Percentiles rank a stretch among this genome's conserved stretches.
Evolutionary conservation across 192 early-diverging fungal genomes (phyloP).

Genomic region (Umbelopsis vinacea): DNA sequence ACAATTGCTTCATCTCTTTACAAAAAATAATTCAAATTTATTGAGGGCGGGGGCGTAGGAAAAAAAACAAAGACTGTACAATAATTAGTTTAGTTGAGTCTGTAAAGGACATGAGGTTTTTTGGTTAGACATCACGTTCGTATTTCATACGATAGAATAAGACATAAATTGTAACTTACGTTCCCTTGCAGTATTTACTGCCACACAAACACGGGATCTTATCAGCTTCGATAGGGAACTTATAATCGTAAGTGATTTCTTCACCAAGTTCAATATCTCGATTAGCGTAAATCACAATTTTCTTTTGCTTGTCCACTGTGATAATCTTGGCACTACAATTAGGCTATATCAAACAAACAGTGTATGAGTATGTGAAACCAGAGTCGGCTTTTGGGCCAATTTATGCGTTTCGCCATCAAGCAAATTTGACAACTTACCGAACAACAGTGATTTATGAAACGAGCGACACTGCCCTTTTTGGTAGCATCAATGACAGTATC

Average conservation of each 20-base stretch:
- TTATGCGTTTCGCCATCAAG: not conserved
- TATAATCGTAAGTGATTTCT: slow-evolving; percentile 99
- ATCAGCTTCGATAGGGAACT: slow-evolving; percentile 88
- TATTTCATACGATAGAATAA: too few species aligned
- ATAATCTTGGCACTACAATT: slow-evolving; percentile 98
- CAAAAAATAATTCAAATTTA: too few species aligned
- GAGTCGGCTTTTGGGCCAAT: not conserved
- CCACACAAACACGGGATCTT: slow-evolving; percentile 99
- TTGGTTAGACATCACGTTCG: too few species aligned
- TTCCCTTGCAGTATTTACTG: slow-evolving; percentile 79
- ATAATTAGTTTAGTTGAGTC: too few species aligned
- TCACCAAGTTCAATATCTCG: slow-evolving; percentile 91
- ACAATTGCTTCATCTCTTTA: too few species aligned
- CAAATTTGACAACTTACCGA: slow-evolving; percentile 59
- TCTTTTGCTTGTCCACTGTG: slow-evolving; percentile 88
- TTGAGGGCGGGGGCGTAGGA: too few species aligned
- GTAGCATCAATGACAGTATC: slow-evolving; percentile 98
- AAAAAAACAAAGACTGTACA: too few species aligned
- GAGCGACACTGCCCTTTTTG: slow-evolving; percentile 94
- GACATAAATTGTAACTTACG: slow-evolving; percentile 52
- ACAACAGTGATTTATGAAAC: slow-evolving; percentile 99
- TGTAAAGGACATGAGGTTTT: too few species aligned
- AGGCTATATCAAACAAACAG: slow-evolving; percentile 63
- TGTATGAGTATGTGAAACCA: not conserved
- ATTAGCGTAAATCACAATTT: slow-evolving; percentile 98